These are phyloP conservation scores for Cryphonectria nitschkei DNA, from an alignment of 2,329 filamentous ascomycete species.

Conservation along the genomic window DNA sequence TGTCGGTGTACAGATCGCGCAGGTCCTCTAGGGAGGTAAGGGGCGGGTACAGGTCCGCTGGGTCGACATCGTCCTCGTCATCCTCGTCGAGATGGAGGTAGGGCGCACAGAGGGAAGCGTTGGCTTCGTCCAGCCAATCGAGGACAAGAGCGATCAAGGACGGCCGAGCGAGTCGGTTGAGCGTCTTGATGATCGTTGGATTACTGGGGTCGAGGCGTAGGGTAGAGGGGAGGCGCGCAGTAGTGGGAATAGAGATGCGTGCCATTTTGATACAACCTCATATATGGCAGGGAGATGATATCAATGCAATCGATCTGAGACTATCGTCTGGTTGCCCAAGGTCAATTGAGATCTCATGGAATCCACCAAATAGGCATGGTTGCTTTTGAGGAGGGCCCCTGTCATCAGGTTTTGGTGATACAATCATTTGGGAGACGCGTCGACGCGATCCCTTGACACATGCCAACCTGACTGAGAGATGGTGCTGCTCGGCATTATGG, in stretches of 20 bases:
- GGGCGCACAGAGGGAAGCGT: conserved; percentile 62
- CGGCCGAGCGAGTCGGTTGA: conserved; percentile 71
- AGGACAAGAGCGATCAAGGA: conserved; percentile 73
- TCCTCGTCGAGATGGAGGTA: conserved; percentile 45
- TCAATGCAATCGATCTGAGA: neutral
- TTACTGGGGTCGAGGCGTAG: conserved; percentile 70
- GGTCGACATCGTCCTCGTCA: conserved; percentile 56
- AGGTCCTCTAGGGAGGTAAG: conserved; percentile 68
- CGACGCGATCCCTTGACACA: conserved; percentile 11
- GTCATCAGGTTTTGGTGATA: neutral
- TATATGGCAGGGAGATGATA: neutral
- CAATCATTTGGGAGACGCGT: conserved; percentile 13
- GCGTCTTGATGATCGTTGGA: conserved; percentile 64
- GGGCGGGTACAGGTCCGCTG: conserved; percentile 70
- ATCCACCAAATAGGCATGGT: neutral
- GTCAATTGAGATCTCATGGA: neutral
- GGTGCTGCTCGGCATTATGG: neutral
- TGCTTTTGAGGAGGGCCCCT: neutral
- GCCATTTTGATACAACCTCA: conserved; percentile 44
- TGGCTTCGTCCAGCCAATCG: conserved; percentile 75
- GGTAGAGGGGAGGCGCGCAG: conserved; percentile 70
- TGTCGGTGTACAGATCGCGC: conserved; percentile 64
- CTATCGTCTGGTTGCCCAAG: neutral
- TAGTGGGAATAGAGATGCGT: conserved; percentile 69
- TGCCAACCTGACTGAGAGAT: neutral